Evolutionary conservation across 345 rosid species (phyloP), one percentile per base, ranked within the genome.

Genomic region (Pugionium cornutum): DNA sequence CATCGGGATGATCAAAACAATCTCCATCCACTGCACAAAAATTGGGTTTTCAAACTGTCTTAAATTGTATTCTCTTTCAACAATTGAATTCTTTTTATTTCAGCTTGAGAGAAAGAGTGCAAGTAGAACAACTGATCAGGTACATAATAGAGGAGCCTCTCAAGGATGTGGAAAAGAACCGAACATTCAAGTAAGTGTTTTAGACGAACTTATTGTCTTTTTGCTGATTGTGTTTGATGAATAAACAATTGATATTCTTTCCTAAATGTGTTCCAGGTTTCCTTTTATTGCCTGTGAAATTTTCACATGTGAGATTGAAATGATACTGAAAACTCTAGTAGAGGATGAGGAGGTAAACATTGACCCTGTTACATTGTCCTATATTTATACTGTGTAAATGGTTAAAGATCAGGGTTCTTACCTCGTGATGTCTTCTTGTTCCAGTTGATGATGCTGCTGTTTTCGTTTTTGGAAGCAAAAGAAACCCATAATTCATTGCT

Each of bases 231-330:
- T 54, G 43, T 60, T 49, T 54, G 64, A 68, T 67, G 60, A 62
- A 48, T 50, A 11, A 54, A 56, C 36, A 26, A 2, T 25, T 68
- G 46, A 67, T 31, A 5, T 68, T 33, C 36, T 31, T 37, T 55
- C 36, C 36, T 34, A 34, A 34, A 34, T 4, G 7, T 39, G 6
- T 42, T 53, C 56, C 57, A 91, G 98, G 92, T 81, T 87, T 77
- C 98, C 98, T 55, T 91, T 91, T 69, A 77, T 91, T 63, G 89
- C 98, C 25, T 87, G 95, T 70, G 98, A 91, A 81, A 86, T 91
- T 40, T 89, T 91, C 78, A 92, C 95, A 9, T 89, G 96, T 79
- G 95, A 89, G 78, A 88, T 92, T 72, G 98, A 92, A 72, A 83
- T 87, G 75, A 89, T 92, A 69, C 83, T 92, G 49, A 92, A 82